A percentile compares a stretch with the other conserved stretches of the same genome.
Conservation (phyloP, 306 rosid species). For the Elaeagnus macrophylla region DNA sequence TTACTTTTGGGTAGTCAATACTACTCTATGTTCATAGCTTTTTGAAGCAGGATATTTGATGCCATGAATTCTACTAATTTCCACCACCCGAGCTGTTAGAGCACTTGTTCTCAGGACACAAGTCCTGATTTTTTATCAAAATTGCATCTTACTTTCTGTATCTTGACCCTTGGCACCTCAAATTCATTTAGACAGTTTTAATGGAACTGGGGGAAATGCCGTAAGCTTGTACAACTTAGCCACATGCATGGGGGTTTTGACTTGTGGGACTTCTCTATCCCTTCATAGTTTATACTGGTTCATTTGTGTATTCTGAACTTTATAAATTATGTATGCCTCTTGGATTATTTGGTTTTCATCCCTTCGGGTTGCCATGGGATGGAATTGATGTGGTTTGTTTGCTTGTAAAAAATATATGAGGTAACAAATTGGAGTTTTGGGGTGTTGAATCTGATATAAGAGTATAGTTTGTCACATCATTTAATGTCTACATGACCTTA, state of each 20-base stretch:
- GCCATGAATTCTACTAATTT: constrained; percentile 15
- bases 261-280: constrained; percentile 5
- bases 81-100: constrained; percentile 19
- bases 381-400: constrained; percentile 17
- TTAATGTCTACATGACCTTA: constrained; percentile 8
- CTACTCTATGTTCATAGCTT: constrained; percentile 8
- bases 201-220: constrained; percentile 17
- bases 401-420: background rate
- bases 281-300: constrained; percentile 18
- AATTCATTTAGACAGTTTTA: constrained; percentile 8
- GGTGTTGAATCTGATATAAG: constrained; percentile 13
- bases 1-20: too few relatives aligned
- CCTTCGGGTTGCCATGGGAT: constrained; percentile 5
- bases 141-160: constrained; percentile 18
- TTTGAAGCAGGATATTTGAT: constrained; percentile 17
- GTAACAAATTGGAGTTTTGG: constrained; percentile 15
- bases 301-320: constrained; percentile 10
- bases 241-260: constrained; percentile 6
- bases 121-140: constrained; percentile 13
- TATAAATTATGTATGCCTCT: constrained; percentile 10
- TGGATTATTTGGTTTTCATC: constrained; percentile 13
- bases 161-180: constrained; percentile 15
- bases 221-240: constrained; percentile 10
- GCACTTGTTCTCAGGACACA: constrained; percentile 20
- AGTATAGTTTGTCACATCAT: constrained; percentile 10